phyloP scores from a whole-genome alignment of 345 rosid species.

The Melastoma malabathricum region DNA sequence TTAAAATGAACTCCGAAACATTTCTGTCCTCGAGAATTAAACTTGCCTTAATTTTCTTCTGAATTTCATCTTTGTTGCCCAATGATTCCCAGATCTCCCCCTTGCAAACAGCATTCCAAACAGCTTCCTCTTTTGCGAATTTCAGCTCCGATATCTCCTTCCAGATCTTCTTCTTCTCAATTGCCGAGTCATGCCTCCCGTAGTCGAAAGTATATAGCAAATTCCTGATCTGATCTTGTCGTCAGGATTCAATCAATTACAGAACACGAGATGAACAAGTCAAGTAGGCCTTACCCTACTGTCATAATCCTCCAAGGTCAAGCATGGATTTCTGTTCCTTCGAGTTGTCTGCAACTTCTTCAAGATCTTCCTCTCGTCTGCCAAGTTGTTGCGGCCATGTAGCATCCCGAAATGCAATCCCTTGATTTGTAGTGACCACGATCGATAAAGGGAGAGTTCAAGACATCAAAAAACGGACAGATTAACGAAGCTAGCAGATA shows the following conservation, averaged over 20 bases:
- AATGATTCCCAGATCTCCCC: slow-evolving; percentile 5
- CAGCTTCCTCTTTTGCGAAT: slow-evolving; percentile 1
- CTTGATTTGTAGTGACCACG: neutral
- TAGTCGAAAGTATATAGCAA: accelerated
- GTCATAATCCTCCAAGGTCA: neutral
- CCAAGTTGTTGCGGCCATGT: slow-evolving; percentile 8
- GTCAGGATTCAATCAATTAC: neutral
- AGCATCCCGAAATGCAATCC: slow-evolving; percentile 8
- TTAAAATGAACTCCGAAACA: neutral
- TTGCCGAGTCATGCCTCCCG: neutral
- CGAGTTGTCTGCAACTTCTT: neutral
- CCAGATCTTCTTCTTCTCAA: neutral
- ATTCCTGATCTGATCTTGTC: neutral
- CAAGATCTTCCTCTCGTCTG: slow-evolving; percentile 3
- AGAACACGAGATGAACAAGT: too few relatives aligned
- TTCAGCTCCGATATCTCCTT: neutral
- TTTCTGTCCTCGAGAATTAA: neutral
- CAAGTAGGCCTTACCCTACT: too few relatives aligned
- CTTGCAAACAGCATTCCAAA: slow-evolving; percentile 1
- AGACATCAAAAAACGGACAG: neutral
- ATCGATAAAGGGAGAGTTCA: neutral
- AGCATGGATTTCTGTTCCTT: neutral
- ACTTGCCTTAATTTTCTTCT: slow-evolving; percentile 1
- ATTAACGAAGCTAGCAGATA: neutral
- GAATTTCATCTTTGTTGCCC: neutral